Evolutionary conservation across 2,329 filamentous ascomycete genomes (phyloP).

Genomic region (Cladorrhinum sp.): DNA sequence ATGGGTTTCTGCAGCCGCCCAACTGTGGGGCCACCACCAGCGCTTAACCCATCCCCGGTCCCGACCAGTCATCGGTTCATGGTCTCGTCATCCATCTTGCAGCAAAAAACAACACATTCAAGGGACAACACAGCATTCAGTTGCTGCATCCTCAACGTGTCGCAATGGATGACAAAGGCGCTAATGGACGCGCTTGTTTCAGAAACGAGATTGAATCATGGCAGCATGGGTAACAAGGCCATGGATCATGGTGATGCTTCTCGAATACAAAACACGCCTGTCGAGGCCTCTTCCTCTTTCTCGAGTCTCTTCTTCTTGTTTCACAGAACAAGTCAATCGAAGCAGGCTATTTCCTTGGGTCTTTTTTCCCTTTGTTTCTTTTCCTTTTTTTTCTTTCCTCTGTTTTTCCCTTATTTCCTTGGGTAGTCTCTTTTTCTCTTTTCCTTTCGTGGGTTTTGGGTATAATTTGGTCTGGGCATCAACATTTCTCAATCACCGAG

Average conservation of each 20-base stretch:
- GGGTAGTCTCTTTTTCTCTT: slow-evolving; percentile 8
- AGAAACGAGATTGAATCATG: slow-evolving; percentile 7
- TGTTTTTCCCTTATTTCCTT: slow-evolving; percentile 10
- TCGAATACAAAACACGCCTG: not conserved
- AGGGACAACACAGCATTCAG: slow-evolving; percentile 2
- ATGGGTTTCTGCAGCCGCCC: slow-evolving; percentile 4
- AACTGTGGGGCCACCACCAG: not conserved
- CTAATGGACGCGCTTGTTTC: slow-evolving; percentile 9
- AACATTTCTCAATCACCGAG: not conserved
- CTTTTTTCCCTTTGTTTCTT: slow-evolving; percentile 11
- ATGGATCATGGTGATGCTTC: not conserved
- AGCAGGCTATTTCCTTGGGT: slow-evolving; percentile 15
- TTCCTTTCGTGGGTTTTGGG: slow-evolving; percentile 12
- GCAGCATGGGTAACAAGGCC: not conserved
- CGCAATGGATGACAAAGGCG: slow-evolving; percentile 3
- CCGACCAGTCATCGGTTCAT: not conserved
- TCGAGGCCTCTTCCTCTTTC: not conserved
- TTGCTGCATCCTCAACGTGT: not conserved
- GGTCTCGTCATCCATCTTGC: not conserved
- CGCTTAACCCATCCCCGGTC: not conserved
- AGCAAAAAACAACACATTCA: not conserved
- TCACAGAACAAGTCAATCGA: slow-evolving; percentile 7
- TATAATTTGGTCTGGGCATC: slow-evolving; percentile 3
- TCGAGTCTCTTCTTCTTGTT: slow-evolving; percentile 2
- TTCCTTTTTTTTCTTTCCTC: slow-evolving; percentile 7